A percentile compares a stretch with the other conserved stretches of the same genome.
phyloP scores from a whole-genome alignment of 768 basidiomycete genomes.

The Tulasnella sp. region DNA sequence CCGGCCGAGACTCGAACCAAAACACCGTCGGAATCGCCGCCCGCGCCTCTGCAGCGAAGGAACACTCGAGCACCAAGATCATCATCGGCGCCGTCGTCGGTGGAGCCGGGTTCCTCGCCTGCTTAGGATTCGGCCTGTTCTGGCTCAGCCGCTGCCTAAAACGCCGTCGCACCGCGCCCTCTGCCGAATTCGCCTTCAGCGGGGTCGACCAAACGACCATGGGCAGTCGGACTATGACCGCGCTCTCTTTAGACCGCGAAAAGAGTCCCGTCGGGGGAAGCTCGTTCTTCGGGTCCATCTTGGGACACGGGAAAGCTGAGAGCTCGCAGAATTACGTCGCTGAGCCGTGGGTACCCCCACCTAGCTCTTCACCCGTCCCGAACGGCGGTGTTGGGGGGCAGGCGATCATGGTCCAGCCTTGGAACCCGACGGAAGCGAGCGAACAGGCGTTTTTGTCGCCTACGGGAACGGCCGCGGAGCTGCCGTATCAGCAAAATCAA shows the following conservation, averaged over 20 bases:
- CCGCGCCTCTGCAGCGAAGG: not conserved
- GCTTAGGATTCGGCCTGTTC: not conserved
- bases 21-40: conserved; percentile 15
- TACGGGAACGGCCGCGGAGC: not conserved
- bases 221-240: not conserved
- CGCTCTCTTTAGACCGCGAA: not conserved
- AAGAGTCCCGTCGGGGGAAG: not conserved
- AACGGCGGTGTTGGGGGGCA: not conserved
- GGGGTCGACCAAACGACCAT: not conserved
- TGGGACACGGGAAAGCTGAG: not conserved
- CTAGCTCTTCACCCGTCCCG: not conserved
- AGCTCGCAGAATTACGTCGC: not conserved
- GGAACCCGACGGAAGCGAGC: not conserved
- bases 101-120: conserved; percentile 11
- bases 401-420: not conserved
- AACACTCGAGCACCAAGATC: not conserved
- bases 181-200: not conserved
- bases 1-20: not conserved
- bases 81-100: conserved; percentile 21
- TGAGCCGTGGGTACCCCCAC: conserved; percentile 3
- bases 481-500: not conserved
- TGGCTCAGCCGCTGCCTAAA: conserved; percentile 1
- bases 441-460: conserved; percentile 8
- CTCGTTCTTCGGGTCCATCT: conserved; percentile 8
- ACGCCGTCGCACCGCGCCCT: not conserved